Evolutionary conservation across 768 basidiomycete genomes (phyloP).

Genomic region (Tulasnella sp.): DNA sequence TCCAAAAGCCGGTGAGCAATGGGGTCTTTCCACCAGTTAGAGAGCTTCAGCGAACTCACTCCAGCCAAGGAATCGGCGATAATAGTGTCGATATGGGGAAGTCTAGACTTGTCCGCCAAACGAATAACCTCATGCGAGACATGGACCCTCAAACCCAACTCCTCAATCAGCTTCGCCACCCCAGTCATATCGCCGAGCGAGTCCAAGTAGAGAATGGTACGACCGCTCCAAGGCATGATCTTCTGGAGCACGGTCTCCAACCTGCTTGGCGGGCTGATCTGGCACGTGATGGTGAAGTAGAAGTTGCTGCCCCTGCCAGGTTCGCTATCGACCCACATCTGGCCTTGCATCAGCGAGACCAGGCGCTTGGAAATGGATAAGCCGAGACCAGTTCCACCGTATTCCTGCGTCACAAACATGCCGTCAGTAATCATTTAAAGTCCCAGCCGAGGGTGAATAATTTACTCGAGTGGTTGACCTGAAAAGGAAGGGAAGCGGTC

Average conservation of each 20-base stretch:
- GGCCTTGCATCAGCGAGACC: conserved; percentile 94
- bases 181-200: conserved; percentile 70
- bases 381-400: conserved; percentile 94
- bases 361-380: conserved; percentile 96
- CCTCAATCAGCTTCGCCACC: conserved; percentile 69
- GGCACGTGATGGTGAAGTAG: conserved; percentile 93
- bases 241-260: conserved; percentile 78
- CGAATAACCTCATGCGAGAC: conserved; percentile 75
- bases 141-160: conserved; percentile 73
- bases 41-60: conserved; percentile 48
- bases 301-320: conserved; percentile 89
- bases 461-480: conserved; percentile 82
- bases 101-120: conserved; percentile 73
- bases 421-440: conserved; percentile 15
- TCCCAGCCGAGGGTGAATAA: conserved; percentile 27
- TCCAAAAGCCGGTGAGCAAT: conserved; percentile 20
- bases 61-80: conserved; percentile 84
- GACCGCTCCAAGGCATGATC: conserved; percentile 70
- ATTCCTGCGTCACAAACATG: conserved; percentile 56
- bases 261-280: conserved; percentile 64
- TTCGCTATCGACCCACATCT: conserved; percentile 98
- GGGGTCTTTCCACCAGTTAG: not conserved
- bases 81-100: conserved; percentile 90
- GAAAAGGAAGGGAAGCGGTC: not conserved
- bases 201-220: conserved; percentile 85